Evolutionary conservation across 257 asterid species (phyloP).

Genomic region (Solanum chiquidenum): DNA sequence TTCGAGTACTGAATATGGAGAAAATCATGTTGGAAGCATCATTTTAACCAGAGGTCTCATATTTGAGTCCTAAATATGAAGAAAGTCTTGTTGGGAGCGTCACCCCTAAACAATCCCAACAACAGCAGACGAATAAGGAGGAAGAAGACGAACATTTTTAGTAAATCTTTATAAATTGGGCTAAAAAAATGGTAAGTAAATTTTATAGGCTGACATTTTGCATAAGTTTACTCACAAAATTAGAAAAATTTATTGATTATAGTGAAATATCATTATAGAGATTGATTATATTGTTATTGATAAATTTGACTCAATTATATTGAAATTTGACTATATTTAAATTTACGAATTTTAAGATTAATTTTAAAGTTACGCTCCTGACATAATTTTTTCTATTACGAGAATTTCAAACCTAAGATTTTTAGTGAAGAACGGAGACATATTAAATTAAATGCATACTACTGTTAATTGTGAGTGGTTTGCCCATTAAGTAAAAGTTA

Average conservation of each 20-base stretch:
- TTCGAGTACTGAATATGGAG: fast-evolving
- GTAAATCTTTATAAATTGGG: background rate
- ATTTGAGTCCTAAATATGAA: background rate
- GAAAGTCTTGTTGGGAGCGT: background rate
- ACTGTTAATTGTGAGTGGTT: background rate
- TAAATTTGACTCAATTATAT: background rate
- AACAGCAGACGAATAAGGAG: too few relatives aligned
- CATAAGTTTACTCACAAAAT: too few relatives aligned
- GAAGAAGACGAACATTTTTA: background rate
- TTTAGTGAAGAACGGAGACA: background rate
- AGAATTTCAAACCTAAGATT: fast-evolving
- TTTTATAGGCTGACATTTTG: too few relatives aligned
- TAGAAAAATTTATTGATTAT: too few relatives aligned
- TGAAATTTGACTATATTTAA: background rate
- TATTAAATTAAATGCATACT: background rate
- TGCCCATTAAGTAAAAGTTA: background rate
- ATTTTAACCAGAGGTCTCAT: too few relatives aligned
- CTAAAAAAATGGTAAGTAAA: background rate
- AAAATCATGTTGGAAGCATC: too few relatives aligned
- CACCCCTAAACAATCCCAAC: background rate
- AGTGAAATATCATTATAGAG: background rate
- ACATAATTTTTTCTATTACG: background rate
- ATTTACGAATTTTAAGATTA: background rate
- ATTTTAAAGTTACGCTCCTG: background rate
- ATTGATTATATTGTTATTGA: background rate